Base-by-base conservation (phyloP, 1,139 yeast species). In the Candida tropicalis region DNA sequence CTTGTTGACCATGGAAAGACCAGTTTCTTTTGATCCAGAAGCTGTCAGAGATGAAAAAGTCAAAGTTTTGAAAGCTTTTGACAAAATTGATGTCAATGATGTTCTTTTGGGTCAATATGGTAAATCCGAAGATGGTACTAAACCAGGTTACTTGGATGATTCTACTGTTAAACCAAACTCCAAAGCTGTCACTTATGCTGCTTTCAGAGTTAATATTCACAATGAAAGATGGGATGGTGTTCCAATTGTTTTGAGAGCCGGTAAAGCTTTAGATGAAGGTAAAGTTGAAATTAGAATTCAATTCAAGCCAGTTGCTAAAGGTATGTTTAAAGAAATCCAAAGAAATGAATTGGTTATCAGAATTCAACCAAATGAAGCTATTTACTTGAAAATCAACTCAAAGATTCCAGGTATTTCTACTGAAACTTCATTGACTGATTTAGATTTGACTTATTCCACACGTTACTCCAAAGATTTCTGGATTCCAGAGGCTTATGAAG, bases 151-250 rank as follows among this genome's bases (percentile, higher is more conserved):
- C 68, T 67, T 84, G 52, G 99, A 95, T 62, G 99, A 95, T 63
- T 88, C 85, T 35, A 87, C 97, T n/a, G 98, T 95, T 46, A 75
- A 82, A 51, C 71, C 77, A 38, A 83, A 77, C 50, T 88, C 97
- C 43, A 87, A 86, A 63, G 87, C 96, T 61, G 90, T 89, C 43
- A 93, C 99, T 3, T 93, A 81, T 66, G 97, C 97, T 13, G 97
- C 97, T 4, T 62, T 93, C 51, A 80, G 84, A 16, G 63, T 91
- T 53, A 73, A 81, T 51, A 87, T 93, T 62, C 75, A 83, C 58
- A 95, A 90, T 65, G 98, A 91, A 66, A 82, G 98, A 64, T 93
- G 99, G 99, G 93, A 87, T 53, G 97, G 97, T 57, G 98, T 93
- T 39, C 99, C 99, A 44, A 82, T 93, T 60, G 86, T 93, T 42